Percentiles rank a stretch among this genome's conserved stretches.
phyloP scores from a whole-genome alignment of 148 eudicot species.

The Nyssa sinensis region DNA sequence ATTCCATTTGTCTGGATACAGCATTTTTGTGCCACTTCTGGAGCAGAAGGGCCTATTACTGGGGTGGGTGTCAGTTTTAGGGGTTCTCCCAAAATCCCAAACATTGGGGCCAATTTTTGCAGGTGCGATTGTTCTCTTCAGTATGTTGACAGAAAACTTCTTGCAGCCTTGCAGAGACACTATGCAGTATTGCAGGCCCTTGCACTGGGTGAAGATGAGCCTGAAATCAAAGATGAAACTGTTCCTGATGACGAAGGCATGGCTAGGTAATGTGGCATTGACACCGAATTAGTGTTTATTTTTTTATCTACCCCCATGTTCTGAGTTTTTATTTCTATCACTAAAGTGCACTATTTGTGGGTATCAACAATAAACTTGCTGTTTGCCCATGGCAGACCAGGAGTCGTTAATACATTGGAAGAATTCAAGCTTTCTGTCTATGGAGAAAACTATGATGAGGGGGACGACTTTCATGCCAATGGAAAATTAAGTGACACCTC shows the following conservation, averaged over 20 bases:
- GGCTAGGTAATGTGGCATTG: slow-evolving; percentile 53
- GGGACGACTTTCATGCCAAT: slow-evolving; percentile 9
- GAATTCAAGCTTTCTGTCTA: slow-evolving; percentile 76
- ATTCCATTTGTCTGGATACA: too few species aligned
- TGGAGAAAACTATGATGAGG: slow-evolving; percentile 67
- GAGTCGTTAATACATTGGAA: slow-evolving; percentile 71
- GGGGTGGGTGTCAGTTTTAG: too few species aligned
- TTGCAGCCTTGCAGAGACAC: slow-evolving; percentile 93
- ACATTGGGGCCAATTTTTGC: too few species aligned
- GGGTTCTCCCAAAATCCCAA: too few species aligned
- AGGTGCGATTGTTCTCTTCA: background rate
- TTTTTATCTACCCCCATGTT: background rate
- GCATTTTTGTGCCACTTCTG: too few species aligned
- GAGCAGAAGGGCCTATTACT: too few species aligned
- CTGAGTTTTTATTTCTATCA: background rate
- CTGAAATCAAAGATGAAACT: slow-evolving; percentile 88
- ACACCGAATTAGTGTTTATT: background rate
- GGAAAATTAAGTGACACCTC: slow-evolving; percentile 47
- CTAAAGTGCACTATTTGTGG: background rate
- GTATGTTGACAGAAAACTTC: slow-evolving; percentile 10
- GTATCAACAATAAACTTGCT: background rate
- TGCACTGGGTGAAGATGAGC: slow-evolving; percentile 94
- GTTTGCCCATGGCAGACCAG: slow-evolving; percentile 51
- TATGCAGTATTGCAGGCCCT: slow-evolving; percentile 91
- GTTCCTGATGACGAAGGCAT: slow-evolving; percentile 94